Evolutionary conservation across 1,139 yeast genomes (phyloP), one percentile per base, ranked within the genome.

Genomic region (Hyphopichia fennica): DNA sequence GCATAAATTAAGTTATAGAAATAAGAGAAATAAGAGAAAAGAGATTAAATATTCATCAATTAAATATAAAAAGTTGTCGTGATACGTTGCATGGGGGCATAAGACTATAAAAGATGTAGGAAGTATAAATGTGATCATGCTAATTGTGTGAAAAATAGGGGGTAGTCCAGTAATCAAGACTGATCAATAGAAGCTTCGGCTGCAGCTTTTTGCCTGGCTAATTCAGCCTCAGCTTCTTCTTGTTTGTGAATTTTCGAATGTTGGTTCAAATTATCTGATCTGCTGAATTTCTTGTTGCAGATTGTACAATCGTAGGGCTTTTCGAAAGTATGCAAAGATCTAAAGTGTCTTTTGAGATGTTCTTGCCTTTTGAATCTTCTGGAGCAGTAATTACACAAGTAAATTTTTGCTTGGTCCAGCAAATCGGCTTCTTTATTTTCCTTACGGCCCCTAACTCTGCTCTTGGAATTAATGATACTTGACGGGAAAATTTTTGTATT

Each of bases 291-390:
- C 64, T 84, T 86, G 40, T 78, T 77, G 57, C 95, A 86, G 28
- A 79, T 72, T n/a, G 69, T 66, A 63, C 95, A 86, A 50, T 73
- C 81, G 61, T 76, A 86, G 0, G 95, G 95, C 60, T 84, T 84
- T 46, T 84, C 90, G 46, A 82, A 77, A 18, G 91, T 84, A 56
- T 82, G 87, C 49, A 86, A 71, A 14, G 89, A 82, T 45, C 93
- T 72, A 57, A 82, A 80, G 57, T 86, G 95, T 45, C 95, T 74
- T 58, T 84, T 84, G 51, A 87, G 65, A 61, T 87, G 95, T 57
- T 87, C 95, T 58, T 84, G 89, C 50, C 95, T 77, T 56, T 83
- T 81, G 66, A 87, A 87, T 43, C 85, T 63, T 53, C 86, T 67
- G 38, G 79, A 72, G 54, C 88, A 82, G 52, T 69, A 72, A 42